Conservation (phyloP, 768 basidiomycete species). For the Infundibulicybe gibba region DNA sequence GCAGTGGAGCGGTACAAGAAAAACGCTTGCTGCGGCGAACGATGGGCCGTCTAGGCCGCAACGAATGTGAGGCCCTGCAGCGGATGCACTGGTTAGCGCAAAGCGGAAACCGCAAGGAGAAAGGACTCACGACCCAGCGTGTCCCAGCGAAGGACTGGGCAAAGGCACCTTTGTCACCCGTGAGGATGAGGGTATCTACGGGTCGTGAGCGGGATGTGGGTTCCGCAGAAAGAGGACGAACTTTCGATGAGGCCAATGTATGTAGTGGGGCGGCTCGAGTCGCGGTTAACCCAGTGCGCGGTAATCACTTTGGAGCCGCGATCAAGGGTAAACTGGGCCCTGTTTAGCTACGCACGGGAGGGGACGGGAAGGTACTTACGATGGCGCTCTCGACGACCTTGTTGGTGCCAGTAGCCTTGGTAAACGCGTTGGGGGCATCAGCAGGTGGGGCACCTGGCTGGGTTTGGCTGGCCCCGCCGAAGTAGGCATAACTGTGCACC, state of each 20-base stretch:
- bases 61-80: too few species aligned
- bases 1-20: too few species aligned
- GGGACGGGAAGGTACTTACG: neutral
- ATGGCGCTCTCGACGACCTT: conserved; percentile 7
- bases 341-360: neutral
- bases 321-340: conserved; percentile 7
- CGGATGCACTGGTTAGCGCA: too few species aligned
- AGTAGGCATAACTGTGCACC: conserved; percentile 5
- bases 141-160: neutral
- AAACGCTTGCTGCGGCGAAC: too few species aligned
- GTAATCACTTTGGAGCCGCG: neutral
- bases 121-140: conserved; percentile 1
- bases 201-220: neutral
- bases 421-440: conserved; percentile 6
- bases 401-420: conserved; percentile 3
- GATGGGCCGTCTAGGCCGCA: too few species aligned
- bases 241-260: conserved; percentile 2
- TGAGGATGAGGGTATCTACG: neutral
- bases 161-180: conserved; percentile 1
- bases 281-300: conserved; percentile 9
- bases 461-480: conserved; percentile 9
- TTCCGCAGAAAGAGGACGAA: neutral
- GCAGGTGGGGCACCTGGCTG: conserved; percentile 2
- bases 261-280: conserved; percentile 6
- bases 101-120: too few species aligned